phyloP scores from a whole-genome alignment of 1,139 yeast species.

The Geotrichum histeridarum region DNA sequence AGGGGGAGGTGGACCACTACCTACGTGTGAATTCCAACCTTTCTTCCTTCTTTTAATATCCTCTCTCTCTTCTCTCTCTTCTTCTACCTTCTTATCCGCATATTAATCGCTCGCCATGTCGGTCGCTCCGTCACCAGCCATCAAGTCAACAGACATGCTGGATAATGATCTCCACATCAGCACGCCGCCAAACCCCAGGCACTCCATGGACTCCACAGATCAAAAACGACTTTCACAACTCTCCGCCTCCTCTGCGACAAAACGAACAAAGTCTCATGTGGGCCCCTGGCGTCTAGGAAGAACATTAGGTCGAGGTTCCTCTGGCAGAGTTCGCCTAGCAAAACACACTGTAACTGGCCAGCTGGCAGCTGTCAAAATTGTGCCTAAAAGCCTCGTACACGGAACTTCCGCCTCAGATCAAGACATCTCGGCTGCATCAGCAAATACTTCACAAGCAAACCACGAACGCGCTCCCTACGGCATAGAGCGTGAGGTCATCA shows the following conservation, averaged over 20 bases:
- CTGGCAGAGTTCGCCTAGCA: conserved; percentile 91
- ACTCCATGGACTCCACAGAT: conserved; percentile 6
- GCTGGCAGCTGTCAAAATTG: conserved; percentile 94
- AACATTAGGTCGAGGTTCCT: conserved; percentile 90
- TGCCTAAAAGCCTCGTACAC: conserved; percentile 67
- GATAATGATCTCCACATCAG: conserved; percentile 2
- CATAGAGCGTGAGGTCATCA: conserved; percentile 91
- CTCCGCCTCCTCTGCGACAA: conserved; percentile 40
- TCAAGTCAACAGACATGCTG: conserved; percentile 1
- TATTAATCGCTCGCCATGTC: neutral
- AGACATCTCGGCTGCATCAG: conserved; percentile 15
- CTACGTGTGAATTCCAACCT: neutral
- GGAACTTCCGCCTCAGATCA: conserved; percentile 42
- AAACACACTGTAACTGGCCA: conserved; percentile 79
- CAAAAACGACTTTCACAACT: conserved; percentile 56
- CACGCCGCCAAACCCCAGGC: neutral
- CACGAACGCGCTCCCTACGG: conserved; percentile 58
- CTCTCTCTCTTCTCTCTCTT: neutral
- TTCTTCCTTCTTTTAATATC: neutral
- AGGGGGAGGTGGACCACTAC: too few species aligned
- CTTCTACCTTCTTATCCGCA: neutral
- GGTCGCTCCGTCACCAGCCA: conserved; percentile 3
- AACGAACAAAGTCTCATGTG: conserved; percentile 60
- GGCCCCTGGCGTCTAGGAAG: conserved; percentile 98
- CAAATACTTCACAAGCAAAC: conserved; percentile 21